Conservation (phyloP, 768 basidiomycete genomes). For the Paxillus rubicundulus region DNA sequence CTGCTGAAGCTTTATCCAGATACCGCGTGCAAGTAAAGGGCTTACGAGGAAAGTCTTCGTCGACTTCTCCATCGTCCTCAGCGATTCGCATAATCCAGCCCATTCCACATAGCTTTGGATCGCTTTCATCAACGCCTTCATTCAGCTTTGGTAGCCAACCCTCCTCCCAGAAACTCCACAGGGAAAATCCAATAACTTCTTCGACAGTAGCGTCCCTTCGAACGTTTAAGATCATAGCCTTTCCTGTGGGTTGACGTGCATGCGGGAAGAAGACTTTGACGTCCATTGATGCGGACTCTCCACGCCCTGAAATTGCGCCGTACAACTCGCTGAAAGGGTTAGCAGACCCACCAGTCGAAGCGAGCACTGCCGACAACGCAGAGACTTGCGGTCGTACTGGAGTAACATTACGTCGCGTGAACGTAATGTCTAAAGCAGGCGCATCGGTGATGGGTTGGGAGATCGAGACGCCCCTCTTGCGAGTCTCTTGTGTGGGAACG, state of each 20-base stretch:
- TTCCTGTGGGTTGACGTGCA: conserved; percentile 56
- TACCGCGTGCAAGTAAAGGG: conserved; percentile 4
- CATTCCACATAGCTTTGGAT: conserved; percentile 69
- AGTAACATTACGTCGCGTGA: conserved; percentile 50
- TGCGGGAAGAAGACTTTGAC: conserved; percentile 87
- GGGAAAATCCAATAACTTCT: conserved; percentile 90
- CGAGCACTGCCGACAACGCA: conserved; percentile 71
- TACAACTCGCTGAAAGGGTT: conserved; percentile 92
- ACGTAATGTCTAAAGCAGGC: conserved; percentile 35
- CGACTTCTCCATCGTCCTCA: conserved; percentile 96
- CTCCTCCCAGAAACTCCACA: conserved; percentile 94
- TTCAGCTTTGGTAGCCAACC: conserved; percentile 76
- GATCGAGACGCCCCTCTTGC: conserved; percentile 30
- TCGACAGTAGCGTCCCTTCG: conserved; percentile 89
- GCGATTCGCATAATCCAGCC: conserved; percentile 94
- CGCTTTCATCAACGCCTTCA: conserved; percentile 59
- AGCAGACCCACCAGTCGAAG: conserved; percentile 54
- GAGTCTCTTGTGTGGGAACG: conserved; percentile 24
- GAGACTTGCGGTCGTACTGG: conserved; percentile 51
- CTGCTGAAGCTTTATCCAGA: neutral
- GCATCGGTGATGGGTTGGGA: conserved; percentile 20
- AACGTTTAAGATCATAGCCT: conserved; percentile 71
- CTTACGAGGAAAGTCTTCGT: conserved; percentile 97
- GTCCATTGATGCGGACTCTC: conserved; percentile 56
- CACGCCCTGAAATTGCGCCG: conserved; percentile 78